Conservation (phyloP, 2,329 filamentous ascomycete genomes). For the Teratosphaeria gauchensis region DNA sequence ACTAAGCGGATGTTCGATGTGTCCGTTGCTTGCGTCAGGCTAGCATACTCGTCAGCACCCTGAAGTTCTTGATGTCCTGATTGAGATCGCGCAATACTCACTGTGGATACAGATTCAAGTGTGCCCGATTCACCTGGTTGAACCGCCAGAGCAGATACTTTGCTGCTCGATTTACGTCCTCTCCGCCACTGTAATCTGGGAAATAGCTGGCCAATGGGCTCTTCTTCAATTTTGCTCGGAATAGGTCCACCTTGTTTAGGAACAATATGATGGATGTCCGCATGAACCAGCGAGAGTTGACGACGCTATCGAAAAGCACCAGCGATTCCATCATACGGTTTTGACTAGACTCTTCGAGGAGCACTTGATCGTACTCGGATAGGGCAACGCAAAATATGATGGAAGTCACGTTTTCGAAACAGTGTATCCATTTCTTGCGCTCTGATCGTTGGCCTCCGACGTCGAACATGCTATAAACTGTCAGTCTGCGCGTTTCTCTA, state of each 20-base stretch:
- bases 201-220: slow-evolving; percentile 93
- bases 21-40: slow-evolving; percentile 95
- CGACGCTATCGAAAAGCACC: slow-evolving; percentile 92
- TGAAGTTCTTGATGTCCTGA: no score
- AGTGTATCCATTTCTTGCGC: slow-evolving; percentile 99
- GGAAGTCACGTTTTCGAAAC: slow-evolving; percentile 98
- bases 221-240: slow-evolving; percentile 84
- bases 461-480: slow-evolving; percentile 78
- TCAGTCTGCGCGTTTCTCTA: neutral
- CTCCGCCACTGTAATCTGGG: slow-evolving; percentile 92
- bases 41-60: slow-evolving; percentile 29
- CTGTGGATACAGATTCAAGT: slow-evolving; percentile 96
- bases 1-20: slow-evolving; percentile 97
- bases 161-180: slow-evolving; percentile 94
- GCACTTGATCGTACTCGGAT: slow-evolving; percentile 95
- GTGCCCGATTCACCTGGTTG: slow-evolving; percentile 94
- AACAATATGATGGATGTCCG: slow-evolving; percentile 97
- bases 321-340: slow-evolving; percentile 99
- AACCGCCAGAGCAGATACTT: slow-evolving; percentile 98
- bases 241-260: slow-evolving; percentile 97
- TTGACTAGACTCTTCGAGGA: slow-evolving; percentile 96
- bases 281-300: slow-evolving; percentile 99
- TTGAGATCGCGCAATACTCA: slow-evolving; percentile 42
- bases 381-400: slow-evolving; percentile 98
- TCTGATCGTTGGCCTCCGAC: slow-evolving; percentile 95